Evolutionary conservation across 2,329 filamentous ascomycete species (phyloP).

Genomic region (Trematosphaeria pertusa): DNA sequence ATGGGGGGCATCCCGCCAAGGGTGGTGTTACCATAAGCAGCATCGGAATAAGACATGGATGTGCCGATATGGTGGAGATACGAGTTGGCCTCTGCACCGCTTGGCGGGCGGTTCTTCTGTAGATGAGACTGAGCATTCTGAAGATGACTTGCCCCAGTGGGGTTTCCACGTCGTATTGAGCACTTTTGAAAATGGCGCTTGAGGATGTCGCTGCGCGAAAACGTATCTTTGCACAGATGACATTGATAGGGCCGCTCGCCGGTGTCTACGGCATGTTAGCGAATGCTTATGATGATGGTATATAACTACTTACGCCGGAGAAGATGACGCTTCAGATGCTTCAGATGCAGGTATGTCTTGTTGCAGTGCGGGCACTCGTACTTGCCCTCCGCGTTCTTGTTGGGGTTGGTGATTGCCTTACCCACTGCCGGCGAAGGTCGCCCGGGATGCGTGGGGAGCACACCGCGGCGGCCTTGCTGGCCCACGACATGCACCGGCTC

Average conservation of each 20-base stretch:
- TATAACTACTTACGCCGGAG: slow-evolving; percentile 79
- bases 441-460: slow-evolving; percentile 88
- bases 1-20: slow-evolving; percentile 41
- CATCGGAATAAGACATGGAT: slow-evolving; percentile 43
- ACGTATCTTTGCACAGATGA: slow-evolving; percentile 95
- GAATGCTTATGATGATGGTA: slow-evolving; percentile 7
- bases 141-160: slow-evolving; percentile 91
- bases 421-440: slow-evolving; percentile 79
- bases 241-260: slow-evolving; percentile 99
- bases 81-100: slow-evolving; percentile 42
- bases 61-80: slow-evolving; percentile 46
- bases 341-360: slow-evolving; percentile 96
- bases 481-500: slow-evolving; percentile 91
- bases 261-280: slow-evolving; percentile 72
- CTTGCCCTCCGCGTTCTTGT: slow-evolving; percentile 96
- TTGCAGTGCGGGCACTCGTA: slow-evolving; percentile 98
- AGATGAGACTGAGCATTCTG: slow-evolving; percentile 90
- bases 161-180: slow-evolving; percentile 93
- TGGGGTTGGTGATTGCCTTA: slow-evolving; percentile 84
- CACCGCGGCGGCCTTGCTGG: slow-evolving; percentile 89
- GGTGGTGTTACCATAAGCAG: slow-evolving; percentile 34
- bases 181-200: slow-evolving; percentile 99
- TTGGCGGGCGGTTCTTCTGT: slow-evolving; percentile 66
- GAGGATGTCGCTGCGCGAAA: slow-evolving; percentile 95
- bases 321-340: slow-evolving; percentile 96